Evolutionary conservation across 768 basidiomycete genomes (phyloP).

Genomic region (Russula earlei): DNA sequence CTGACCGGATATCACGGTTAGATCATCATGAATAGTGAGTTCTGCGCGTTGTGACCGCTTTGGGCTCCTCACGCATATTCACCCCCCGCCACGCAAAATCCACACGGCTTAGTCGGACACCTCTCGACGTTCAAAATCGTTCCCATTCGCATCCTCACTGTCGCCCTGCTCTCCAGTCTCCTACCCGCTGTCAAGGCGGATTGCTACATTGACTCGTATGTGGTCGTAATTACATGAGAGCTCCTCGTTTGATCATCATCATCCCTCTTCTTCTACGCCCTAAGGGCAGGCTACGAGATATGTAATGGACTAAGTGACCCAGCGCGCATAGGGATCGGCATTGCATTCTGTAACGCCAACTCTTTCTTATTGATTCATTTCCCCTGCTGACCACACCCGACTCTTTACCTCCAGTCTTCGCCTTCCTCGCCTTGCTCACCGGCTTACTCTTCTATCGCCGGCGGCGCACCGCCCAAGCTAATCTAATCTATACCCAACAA

Average conservation of each 20-base stretch:
- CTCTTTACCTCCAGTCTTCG: not conserved
- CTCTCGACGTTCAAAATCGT: not conserved
- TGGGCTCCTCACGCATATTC: too few species aligned
- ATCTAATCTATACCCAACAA: not conserved
- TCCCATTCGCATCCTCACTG: not conserved
- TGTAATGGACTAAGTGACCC: not conserved
- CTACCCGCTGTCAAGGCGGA: not conserved
- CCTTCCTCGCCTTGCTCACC: not conserved
- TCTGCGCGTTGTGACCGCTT: too few species aligned
- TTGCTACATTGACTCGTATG: constrained; percentile 2
- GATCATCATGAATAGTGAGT: too few species aligned
- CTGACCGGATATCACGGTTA: too few species aligned
- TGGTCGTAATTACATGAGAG: not conserved
- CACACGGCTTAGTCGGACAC: not conserved
- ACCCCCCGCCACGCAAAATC: too few species aligned
- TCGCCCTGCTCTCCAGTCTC: not conserved
- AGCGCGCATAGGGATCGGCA: not conserved
- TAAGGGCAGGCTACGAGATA: not conserved
- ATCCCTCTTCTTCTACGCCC: not conserved
- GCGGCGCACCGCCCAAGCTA: not conserved
- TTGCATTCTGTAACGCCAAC: not conserved
- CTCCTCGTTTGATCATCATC: too few species aligned
- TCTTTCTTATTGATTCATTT: not conserved
- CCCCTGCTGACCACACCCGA: not conserved
- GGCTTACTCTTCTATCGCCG: not conserved